Evolutionary conservation across 139 green algal species (phyloP), one percentile per base, ranked within the genome.

Genomic region (Chlamydomonas sp.): DNA sequence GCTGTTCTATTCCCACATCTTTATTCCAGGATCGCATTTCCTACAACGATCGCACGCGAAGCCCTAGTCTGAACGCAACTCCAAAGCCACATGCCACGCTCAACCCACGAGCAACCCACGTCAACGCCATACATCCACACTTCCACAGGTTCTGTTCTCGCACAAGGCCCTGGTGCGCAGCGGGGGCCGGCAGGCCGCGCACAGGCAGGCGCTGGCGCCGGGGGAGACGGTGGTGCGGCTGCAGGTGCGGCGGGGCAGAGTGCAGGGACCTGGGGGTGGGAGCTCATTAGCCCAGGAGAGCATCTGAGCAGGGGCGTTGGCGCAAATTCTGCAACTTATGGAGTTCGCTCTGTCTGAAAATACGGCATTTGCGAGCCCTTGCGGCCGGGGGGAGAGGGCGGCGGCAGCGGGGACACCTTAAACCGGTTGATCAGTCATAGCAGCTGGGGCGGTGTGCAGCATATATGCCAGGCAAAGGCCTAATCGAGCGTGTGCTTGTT

Each of bases 161-260:
- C 73, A 88, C 74, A 87, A 87, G 82, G 12, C 82, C 10, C 60
- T 87, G 14, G 49, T 82, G 9, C 74, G 83, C 83, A 82, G 63
- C 74, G 74, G 74, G 8, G 74, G 62, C 14, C 83, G 78, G 82
- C 71, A 71, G 3, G 9, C 63, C 16, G n/a, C 7, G 61, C n/a
- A 78, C 5, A 18, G 5, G 31, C 10, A 15, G n/a, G 18, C 72
- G 9, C 63, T 63, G 3, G 84, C 84, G 1, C 63, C 84, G 8
- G 85, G 88, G 49, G 88, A 95, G 73, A 91, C 90, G 59, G 80
- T 96, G 57, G 90, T 93, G 67, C 87, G 90, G n/a, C 92, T 95
- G 72, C 88, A 91, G 86, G 88, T 93, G 67, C 71, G 90, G 67
- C 89, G 8, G 67, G 7, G 67, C 67, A 15, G 67, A 31, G 12